Evolutionary conservation across 768 basidiomycete genomes (phyloP).

Genomic region (Erythrobasidium yunnanense): DNA sequence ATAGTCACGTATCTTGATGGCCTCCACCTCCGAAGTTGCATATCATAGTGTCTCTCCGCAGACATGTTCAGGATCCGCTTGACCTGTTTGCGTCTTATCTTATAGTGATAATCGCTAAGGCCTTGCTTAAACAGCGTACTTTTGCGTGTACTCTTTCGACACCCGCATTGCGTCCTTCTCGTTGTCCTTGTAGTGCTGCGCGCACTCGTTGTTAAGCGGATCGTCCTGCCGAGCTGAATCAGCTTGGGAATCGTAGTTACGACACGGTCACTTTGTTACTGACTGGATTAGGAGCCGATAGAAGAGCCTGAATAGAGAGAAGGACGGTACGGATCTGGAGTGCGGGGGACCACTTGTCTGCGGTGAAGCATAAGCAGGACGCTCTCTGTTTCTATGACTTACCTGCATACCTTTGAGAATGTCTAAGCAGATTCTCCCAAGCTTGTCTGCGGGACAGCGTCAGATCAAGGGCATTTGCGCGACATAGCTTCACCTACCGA

Average conservation of each 20-base stretch:
- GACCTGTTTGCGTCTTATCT: too few species aligned
- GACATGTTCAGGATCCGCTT: too few species aligned
- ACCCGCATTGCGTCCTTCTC: constrained; percentile 85
- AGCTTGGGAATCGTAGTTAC: neutral
- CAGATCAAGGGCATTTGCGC: neutral
- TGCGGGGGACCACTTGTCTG: constrained; percentile 99
- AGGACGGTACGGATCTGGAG: constrained; percentile 96
- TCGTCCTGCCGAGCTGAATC: constrained; percentile 50
- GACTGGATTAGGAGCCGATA: constrained; percentile 83
- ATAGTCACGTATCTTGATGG: too few species aligned
- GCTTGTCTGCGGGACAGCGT: constrained; percentile 59
- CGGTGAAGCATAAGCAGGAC: neutral
- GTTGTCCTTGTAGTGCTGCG: constrained; percentile 97
- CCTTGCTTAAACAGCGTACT: constrained; percentile 52
- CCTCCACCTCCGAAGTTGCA: too few species aligned
- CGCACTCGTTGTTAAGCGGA: constrained; percentile 77
- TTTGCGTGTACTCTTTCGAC: constrained; percentile 88
- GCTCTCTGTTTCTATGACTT: too few species aligned
- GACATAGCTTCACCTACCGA: constrained; percentile 54
- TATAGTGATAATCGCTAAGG: too few species aligned
- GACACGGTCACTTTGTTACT: constrained; percentile 38
- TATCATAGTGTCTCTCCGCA: too few species aligned
- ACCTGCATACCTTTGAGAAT: constrained; percentile 96
- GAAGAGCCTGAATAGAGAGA: constrained; percentile 88
- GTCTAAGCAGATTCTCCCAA: constrained; percentile 94